Evolutionary conservation across 345 rosid species (phyloP), one percentile per base, ranked within the genome.

Genomic region (Euphorbia pulcherrima): DNA sequence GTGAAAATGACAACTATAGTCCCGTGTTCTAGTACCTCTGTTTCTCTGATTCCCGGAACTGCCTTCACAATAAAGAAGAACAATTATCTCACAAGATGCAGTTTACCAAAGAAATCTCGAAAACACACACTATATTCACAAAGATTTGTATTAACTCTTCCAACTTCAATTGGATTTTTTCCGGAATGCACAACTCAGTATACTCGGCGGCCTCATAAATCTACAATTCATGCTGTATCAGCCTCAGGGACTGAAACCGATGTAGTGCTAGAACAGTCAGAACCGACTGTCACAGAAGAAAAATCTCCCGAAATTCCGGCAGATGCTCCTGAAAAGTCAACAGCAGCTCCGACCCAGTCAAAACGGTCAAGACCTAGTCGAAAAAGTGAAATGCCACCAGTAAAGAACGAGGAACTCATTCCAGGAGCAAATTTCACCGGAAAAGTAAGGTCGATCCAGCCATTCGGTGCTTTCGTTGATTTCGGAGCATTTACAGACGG

Each of bases 401-500:
- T 93, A 71, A 89, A 84, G 80, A 78, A 89, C 60, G 96, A 93
- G 78, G 97, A 90, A 53, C 81, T 89, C 29, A 60, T 87, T 74
- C 78, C 84, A 58, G 98, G 98, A 52, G 92, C 92, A 39, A 79
- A 73, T 11, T 93, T 89, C 76, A 89, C 86, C 52, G 96, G 97
- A 66, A 90, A 90, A 90, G 91, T 93, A 63, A 81, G 82, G 72
- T 89, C 98, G 0, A 83, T 90, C 67, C 97, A 93, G 78, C 96
- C 96, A 60, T 93, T 93, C 81, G 98, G 96, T 63, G 94, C 98
- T 60, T 89, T 93, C 53, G 80, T 90, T 61, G 86, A 83, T 75
- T 85, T 90, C 65, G 97, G 98, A 71, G 94, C 98, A 44, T 93
- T 89, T 79, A 87, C 96, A 53, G 94, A 90, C 72, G 96, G 98